Evolutionary conservation across 306 rosid genomes (phyloP).

Genomic region (Lagenaria siceraria): DNA sequence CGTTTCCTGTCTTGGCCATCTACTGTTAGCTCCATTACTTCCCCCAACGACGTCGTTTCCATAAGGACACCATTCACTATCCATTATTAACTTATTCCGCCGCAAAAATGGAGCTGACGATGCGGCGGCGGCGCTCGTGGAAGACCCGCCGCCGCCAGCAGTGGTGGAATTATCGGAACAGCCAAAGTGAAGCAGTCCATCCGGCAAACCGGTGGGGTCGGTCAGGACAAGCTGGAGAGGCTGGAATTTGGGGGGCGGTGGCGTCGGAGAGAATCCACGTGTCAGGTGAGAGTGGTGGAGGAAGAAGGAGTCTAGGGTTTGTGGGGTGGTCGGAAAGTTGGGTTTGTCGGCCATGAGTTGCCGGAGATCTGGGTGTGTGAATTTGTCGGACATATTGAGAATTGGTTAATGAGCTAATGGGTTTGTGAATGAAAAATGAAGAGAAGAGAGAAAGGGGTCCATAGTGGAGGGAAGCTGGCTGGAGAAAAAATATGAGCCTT

Average conservation of each 20-base stretch:
- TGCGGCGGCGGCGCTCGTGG: neutral
- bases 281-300: conserved; percentile 6
- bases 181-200: neutral
- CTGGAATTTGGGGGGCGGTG: neutral
- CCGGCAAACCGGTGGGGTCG: neutral
- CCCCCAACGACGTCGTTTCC: conserved; percentile 18
- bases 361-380: conserved; percentile 45
- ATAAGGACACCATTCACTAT: neutral
- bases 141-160: neutral
- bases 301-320: conserved; percentile 14
- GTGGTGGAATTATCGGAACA: neutral
- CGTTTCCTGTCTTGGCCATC: conserved; percentile 86
- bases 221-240: neutral
- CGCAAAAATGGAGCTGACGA: neutral
- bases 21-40: conserved; percentile 31
- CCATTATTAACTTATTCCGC: neutral
- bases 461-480: neutral
- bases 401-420: neutral
- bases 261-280: neutral
- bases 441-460: neutral
- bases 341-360: conserved; percentile 28
- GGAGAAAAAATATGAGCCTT: conserved; percentile 9
- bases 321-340: conserved; percentile 13
- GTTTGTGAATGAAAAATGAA: neutral
- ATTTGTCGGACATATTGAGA: conserved; percentile 3